phyloP scores from a whole-genome alignment of 768 basidiomycete species.

The Tulasnella sp. region DNA sequence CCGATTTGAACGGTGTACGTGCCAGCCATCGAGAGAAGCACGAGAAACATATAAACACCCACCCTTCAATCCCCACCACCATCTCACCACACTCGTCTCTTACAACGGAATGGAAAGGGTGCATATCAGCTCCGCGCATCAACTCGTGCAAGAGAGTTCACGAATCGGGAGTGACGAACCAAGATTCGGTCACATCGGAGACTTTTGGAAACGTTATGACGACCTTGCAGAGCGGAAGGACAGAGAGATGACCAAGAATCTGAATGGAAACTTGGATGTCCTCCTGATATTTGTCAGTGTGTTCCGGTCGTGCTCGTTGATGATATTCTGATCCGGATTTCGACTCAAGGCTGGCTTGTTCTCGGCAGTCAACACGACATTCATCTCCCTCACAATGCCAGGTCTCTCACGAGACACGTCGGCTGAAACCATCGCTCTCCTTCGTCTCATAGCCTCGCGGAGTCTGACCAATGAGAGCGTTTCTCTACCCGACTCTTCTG shows the following conservation, averaged over 20 bases:
- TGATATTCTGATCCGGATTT: background rate
- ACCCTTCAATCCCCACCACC: too few relatives aligned
- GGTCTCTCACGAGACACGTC: background rate
- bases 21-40: too few relatives aligned
- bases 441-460: background rate
- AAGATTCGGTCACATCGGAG: background rate
- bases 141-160: too few relatives aligned
- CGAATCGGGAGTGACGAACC: too few relatives aligned
- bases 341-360: conserved; percentile 19
- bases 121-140: too few relatives aligned
- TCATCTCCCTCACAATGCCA: conserved; percentile 3
- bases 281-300: conserved; percentile 4
- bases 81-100: too few relatives aligned
- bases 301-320: background rate
- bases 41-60: too few relatives aligned
- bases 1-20: too few relatives aligned
- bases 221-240: background rate
- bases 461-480: background rate
- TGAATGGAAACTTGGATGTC: conserved; percentile 10
- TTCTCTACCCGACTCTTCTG: too few relatives aligned
- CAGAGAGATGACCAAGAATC: background rate
- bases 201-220: background rate
- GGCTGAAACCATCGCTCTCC: background rate
- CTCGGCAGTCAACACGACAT: conserved; percentile 14
- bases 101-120: too few relatives aligned